A percentile compares a stretch with the other conserved stretches of the same genome.
Evolutionary conservation across 2,329 filamentous ascomycete genomes (phyloP).

Genomic region (Fonsecaea monophora): DNA sequence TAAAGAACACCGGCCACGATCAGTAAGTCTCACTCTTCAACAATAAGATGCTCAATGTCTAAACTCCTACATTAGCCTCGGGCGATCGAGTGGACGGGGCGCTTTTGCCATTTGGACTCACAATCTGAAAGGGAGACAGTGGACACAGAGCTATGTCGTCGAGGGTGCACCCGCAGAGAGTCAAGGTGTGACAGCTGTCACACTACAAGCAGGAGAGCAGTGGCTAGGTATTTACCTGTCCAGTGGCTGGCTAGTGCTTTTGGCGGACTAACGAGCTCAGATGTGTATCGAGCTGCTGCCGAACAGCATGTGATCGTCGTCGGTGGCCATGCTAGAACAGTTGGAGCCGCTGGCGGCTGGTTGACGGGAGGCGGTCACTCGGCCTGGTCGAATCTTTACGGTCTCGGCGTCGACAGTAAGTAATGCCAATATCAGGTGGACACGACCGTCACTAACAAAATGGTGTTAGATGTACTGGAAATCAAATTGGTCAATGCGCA

Average conservation of each 20-base stretch:
- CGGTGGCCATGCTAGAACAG: conserved; percentile 41
- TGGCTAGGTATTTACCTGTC: conserved; percentile 35
- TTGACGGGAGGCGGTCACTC: conserved; percentile 43
- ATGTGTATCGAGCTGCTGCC: conserved; percentile 41
- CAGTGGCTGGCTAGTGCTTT: neutral
- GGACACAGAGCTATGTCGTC: conserved; percentile 39
- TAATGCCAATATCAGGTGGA: conserved; percentile 1
- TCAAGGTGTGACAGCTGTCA: conserved; percentile 39
- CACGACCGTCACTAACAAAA: neutral
- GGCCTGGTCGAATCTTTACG: conserved; percentile 41
- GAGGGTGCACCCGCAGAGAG: conserved; percentile 35
- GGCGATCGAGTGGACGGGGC: conserved; percentile 41
- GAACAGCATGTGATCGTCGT: conserved; percentile 40
- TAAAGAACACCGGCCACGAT: conserved; percentile 44
- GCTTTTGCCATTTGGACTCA: conserved; percentile 44
- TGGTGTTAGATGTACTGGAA: conserved; percentile 38
- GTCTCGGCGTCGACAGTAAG: conserved; percentile 43
- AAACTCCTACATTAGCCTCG: conserved; percentile 32
- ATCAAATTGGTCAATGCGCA: conserved; percentile 39
- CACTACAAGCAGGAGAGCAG: conserved; percentile 42
- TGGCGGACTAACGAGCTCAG: conserved; percentile 20
- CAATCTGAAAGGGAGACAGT: conserved; percentile 41
- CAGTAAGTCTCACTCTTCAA: conserved; percentile 33
- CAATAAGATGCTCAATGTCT: neutral
- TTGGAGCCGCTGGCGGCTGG: conserved; percentile 43